Conservation (phyloP, 345 rosid genomes). For the Aethionema arabicum region DNA sequence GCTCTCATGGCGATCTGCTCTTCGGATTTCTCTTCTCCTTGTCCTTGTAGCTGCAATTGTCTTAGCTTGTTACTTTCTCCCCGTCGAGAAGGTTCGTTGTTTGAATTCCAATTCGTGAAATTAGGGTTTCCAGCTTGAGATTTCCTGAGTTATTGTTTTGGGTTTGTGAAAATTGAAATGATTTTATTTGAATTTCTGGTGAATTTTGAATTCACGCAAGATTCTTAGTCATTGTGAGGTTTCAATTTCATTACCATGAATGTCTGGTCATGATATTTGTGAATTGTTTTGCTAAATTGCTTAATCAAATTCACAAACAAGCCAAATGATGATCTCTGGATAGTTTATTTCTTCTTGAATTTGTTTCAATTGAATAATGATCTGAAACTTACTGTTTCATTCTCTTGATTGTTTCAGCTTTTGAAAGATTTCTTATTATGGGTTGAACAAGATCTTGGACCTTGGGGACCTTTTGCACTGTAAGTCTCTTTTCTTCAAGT, state of each 20-base stretch:
- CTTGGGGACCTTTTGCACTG: conserved; percentile 97
- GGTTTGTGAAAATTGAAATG: conserved; percentile 8
- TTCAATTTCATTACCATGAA: conserved; percentile 1
- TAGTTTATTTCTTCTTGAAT: background rate
- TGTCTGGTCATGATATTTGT: background rate
- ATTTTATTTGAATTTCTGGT: conserved; percentile 9
- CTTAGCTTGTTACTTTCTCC: conserved; percentile 83
- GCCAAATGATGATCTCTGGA: conserved; percentile 7
- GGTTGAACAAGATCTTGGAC: conserved; percentile 93
- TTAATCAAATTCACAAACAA: background rate
- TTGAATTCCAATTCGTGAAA: background rate
- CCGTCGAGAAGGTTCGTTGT: conserved; percentile 72
- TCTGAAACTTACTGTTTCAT: conserved; percentile 23
- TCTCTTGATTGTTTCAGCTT: conserved; percentile 50
- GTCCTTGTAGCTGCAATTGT: conserved; percentile 63
- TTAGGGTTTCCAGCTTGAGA: conserved; percentile 16
- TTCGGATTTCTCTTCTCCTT: conserved; percentile 64
- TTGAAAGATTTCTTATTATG: conserved; percentile 89
- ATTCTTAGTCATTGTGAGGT: background rate
- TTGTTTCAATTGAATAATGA: conserved; percentile 17
- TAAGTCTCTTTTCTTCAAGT: conserved; percentile 46
- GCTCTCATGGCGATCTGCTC: conserved; percentile 68
- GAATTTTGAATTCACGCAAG: background rate
- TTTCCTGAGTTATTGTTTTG: conserved; percentile 24
- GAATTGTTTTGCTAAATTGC: background rate